Evolutionary conservation across 179 eudicot species (phyloP).

Genomic region (Beta macrorhiza): DNA sequence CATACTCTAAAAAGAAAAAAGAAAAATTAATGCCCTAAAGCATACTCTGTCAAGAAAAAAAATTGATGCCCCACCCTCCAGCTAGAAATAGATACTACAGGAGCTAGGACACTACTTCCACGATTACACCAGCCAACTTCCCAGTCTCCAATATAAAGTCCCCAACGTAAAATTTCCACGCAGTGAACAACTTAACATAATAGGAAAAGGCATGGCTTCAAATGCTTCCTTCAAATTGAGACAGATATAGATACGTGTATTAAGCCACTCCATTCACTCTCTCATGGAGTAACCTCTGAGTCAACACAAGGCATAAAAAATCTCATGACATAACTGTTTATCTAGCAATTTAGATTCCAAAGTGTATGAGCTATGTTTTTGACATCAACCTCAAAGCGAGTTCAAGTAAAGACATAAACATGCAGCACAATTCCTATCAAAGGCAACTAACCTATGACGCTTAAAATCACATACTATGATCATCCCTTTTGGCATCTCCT

Average conservation of each 20-base stretch:
- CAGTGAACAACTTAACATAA: neutral
- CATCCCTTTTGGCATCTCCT: no score
- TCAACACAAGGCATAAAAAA: neutral
- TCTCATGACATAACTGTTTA: neutral
- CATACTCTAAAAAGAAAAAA: neutral
- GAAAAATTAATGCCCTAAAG: no score
- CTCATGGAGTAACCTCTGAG: neutral
- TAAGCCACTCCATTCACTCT: neutral
- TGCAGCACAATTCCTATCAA: neutral
- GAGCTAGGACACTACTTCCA: neutral
- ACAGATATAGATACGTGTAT: neutral
- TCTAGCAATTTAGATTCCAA: neutral
- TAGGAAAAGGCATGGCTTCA: neutral
- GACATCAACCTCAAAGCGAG: neutral
- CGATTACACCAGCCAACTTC: neutral
- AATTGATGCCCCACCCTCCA: neutral
- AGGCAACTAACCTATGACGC: neutral
- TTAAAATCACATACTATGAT: no score
- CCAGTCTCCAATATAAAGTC: neutral
- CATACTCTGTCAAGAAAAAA: no score
- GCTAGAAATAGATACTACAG: neutral
- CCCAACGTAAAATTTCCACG: neutral
- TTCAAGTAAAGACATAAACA: neutral
- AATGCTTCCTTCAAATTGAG: neutral
- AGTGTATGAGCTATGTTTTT: neutral